Evolutionary conservation across 148 eudicot genomes (phyloP).

Genomic region (Fagopyrum homotropicum): DNA sequence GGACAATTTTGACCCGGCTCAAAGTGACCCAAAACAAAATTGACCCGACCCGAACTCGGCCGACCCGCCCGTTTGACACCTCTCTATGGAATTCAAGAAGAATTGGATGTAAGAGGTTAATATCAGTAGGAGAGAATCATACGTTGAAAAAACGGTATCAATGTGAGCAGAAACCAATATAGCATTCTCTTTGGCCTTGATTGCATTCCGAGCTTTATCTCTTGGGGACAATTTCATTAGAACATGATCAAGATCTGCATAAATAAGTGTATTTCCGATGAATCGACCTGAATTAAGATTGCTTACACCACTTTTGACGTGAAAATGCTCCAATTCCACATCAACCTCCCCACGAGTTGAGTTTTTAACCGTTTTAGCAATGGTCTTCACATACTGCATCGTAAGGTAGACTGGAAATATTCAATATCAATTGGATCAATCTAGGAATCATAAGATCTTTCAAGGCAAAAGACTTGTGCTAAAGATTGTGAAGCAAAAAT

Average conservation of each 20-base stretch:
- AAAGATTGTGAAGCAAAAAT: not conserved
- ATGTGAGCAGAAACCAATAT: constrained; percentile 89
- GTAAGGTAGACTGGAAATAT: not conserved
- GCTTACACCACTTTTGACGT: constrained; percentile 71
- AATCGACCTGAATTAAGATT: constrained; percentile 61
- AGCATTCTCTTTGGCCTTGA: constrained; percentile 69
- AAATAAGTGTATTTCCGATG: constrained; percentile 64
- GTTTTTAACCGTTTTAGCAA: constrained; percentile 56
- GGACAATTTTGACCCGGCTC: too few species aligned
- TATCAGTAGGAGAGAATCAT: constrained; percentile 21
- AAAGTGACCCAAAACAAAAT: too few species aligned
- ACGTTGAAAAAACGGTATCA: constrained; percentile 78
- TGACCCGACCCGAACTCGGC: too few species aligned
- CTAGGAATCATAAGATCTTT: too few species aligned
- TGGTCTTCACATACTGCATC: constrained; percentile 64
- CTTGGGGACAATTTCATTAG: constrained; percentile 71
- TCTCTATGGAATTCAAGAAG: not conserved
- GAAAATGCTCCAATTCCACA: constrained; percentile 77
- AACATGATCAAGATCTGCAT: constrained; percentile 82
- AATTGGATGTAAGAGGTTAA: not conserved
- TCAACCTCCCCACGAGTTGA: constrained; percentile 88
- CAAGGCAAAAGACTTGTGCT: too few species aligned
- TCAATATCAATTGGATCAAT: too few species aligned
- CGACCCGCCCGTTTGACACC: too few species aligned
- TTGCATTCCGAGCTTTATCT: constrained; percentile 21